Evolutionary conservation across 768 basidiomycete species (phyloP).

Genomic region (Phanerodontia chrysosporium): DNA sequence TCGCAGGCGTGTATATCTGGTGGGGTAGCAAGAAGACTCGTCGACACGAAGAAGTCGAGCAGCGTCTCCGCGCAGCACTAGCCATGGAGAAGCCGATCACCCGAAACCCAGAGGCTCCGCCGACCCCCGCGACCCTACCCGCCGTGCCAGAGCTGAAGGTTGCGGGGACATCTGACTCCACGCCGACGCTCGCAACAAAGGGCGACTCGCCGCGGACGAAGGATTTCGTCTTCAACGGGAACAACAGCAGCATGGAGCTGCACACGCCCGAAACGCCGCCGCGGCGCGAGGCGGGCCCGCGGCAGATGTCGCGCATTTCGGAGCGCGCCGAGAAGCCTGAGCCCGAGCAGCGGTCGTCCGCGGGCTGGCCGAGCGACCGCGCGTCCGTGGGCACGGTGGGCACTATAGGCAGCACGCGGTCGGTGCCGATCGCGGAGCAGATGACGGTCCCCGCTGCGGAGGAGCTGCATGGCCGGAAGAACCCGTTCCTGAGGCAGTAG

Average conservation of each 20-base stretch:
- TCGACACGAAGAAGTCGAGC: slow-evolving; percentile 59
- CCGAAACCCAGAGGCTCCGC: neutral
- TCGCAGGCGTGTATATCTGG: slow-evolving; percentile 71
- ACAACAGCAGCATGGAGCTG: neutral
- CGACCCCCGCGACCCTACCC: neutral
- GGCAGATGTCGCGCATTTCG: neutral
- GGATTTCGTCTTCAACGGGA: neutral
- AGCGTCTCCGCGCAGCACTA: slow-evolving; percentile 47
- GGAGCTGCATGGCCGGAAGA: neutral
- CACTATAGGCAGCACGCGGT: neutral
- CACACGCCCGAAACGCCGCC: neutral
- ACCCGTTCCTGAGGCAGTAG: neutral
- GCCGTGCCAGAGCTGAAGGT: neutral
- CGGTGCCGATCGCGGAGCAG: slow-evolving; percentile 27
- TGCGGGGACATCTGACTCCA: neutral
- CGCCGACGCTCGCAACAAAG: neutral
- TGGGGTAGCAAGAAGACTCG: slow-evolving; percentile 67
- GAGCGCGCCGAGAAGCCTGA: neutral
- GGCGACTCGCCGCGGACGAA: neutral
- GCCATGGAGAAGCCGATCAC: slow-evolving; percentile 27
- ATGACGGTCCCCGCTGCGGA: slow-evolving; percentile 27
- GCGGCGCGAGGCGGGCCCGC: neutral
- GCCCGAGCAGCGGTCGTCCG: neutral
- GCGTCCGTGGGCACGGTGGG: slow-evolving; percentile 3
- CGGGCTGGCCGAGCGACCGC: neutral